Conservation (phyloP, 2,329 filamentous ascomycete species). For the Plectosphaerella sp. region DNA sequence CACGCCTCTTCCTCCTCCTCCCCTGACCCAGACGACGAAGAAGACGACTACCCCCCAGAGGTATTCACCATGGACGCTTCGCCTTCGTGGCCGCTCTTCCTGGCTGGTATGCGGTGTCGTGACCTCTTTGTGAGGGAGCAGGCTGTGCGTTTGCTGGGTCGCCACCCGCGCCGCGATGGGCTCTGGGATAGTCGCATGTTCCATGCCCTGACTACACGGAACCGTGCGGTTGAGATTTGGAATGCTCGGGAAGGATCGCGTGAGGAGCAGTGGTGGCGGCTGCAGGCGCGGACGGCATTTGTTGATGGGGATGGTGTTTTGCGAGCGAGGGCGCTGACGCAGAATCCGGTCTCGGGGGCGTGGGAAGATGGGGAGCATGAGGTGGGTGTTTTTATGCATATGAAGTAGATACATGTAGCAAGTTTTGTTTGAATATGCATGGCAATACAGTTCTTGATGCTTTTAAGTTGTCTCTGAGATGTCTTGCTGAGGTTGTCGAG, state of each 20-base stretch:
- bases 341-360: slow-evolving; percentile 3
- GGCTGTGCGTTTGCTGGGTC: slow-evolving; percentile 17
- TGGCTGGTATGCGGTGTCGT: slow-evolving; percentile 18
- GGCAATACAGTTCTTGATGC: too few relatives aligned
- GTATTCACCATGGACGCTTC: slow-evolving; percentile 23
- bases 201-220: slow-evolving; percentile 10
- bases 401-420: not conserved
- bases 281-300: slow-evolving; percentile 8
- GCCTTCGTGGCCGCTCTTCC: slow-evolving; percentile 18
- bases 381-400: slow-evolving; percentile 1
- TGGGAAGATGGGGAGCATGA: slow-evolving; percentile 6
- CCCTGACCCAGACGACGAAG: not conserved
- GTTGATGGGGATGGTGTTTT: slow-evolving; percentile 7
- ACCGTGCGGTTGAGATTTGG: slow-evolving; percentile 13
- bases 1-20: slow-evolving; percentile 7
- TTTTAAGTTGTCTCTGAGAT: too few relatives aligned
- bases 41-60: slow-evolving; percentile 2
- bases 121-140: slow-evolving; percentile 17
- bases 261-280: slow-evolving; percentile 14
- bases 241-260: slow-evolving; percentile 13
- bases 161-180: slow-evolving; percentile 19
- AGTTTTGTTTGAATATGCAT: not conserved
- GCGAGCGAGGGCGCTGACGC: slow-evolving; percentile 5
- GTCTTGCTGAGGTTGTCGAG: too few relatives aligned
- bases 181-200: slow-evolving; percentile 20